Conservation (phyloP, 2,329 filamentous ascomycete genomes). For the Penicillium oxalicum region DNA sequence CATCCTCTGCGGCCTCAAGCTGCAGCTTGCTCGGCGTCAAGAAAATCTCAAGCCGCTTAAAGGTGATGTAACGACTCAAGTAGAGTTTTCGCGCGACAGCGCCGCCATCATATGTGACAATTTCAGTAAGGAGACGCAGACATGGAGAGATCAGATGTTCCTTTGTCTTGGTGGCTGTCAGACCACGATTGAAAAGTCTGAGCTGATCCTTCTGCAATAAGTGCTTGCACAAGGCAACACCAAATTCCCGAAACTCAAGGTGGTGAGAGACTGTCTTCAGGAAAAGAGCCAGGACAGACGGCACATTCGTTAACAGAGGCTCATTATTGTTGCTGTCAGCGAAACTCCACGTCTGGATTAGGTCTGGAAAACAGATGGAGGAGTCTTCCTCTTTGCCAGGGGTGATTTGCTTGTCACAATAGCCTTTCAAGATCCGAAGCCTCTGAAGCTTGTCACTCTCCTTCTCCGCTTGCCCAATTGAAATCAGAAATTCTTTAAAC, state of each 20-base stretch:
- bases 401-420: slow-evolving; percentile 50
- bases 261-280: slow-evolving; percentile 70
- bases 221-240: slow-evolving; percentile 71
- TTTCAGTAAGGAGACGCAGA: slow-evolving; percentile 75
- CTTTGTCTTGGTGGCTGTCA: slow-evolving; percentile 75
- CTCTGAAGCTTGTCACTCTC: slow-evolving; percentile 35
- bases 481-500: slow-evolving; percentile 42
- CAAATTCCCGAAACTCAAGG: slow-evolving; percentile 68
- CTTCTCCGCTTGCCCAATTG: slow-evolving; percentile 33
- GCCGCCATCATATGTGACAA: slow-evolving; percentile 81
- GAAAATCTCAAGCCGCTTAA: slow-evolving; percentile 74
- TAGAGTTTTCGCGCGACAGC: slow-evolving; percentile 72
- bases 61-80: slow-evolving; percentile 67
- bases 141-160: slow-evolving; percentile 86
- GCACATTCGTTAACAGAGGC: slow-evolving; percentile 69
- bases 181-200: slow-evolving; percentile 70
- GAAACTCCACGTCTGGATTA: slow-evolving; percentile 85
- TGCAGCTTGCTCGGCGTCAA: slow-evolving; percentile 60
- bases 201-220: slow-evolving; percentile 74
- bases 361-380: slow-evolving; percentile 63
- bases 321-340: slow-evolving; percentile 76
- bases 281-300: slow-evolving; percentile 74
- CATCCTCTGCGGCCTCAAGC: slow-evolving; percentile 53
- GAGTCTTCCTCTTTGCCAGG: slow-evolving; percentile 46
- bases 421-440: slow-evolving; percentile 41